Evolutionary conservation across 345 rosid species (phyloP), one percentile per base, ranked within the genome.

Genomic region (Brassica nigra): DNA sequence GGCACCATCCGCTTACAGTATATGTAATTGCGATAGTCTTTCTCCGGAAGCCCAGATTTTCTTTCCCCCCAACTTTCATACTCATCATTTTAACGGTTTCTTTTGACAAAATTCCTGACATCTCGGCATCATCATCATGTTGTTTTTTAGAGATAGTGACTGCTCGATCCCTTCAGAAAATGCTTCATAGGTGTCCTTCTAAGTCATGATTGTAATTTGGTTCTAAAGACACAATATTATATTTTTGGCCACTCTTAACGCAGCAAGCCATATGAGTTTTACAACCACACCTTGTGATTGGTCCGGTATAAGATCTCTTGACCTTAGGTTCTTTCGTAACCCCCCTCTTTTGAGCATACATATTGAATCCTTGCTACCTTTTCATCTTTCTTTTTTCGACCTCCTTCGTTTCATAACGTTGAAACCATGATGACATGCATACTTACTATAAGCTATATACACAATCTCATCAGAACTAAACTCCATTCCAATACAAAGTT

Each of bases 201-300:
- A 67, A 67, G 44, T 67, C 57, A 67, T 67, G 33, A 31, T 67
- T 67, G 11, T 42, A 55, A 39, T 42, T 39, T 0, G 54, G 71
- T 16, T 23, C 4, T 4, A 23, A 67, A 67, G 20, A 18, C 1
- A 67, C 18, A 67, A 67, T 12, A 6, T 33, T 33, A 33, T 5
- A 33, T 33, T 5, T 4, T 33, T 5, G 18, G 2, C 0, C 23
- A n/a, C 3, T 39, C 15, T 39, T 33, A 67, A 42, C 10, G 18
- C 39, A 67, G 71, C 57, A 67, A 67, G 33, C 37, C 1, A 33
- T 33, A 33, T 5, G 1, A 33, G 6, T 7, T 33, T 33, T 33
- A 33, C 6, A 33, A 42, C 57, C 20, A 11, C 57, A 67, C 6
- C 37, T 4, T 39, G 34, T 67, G 29, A 23, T 67, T 67, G 57